Evolutionary conservation across 345 rosid genomes (phyloP).

Genomic region (Toxicodendron radicans): DNA sequence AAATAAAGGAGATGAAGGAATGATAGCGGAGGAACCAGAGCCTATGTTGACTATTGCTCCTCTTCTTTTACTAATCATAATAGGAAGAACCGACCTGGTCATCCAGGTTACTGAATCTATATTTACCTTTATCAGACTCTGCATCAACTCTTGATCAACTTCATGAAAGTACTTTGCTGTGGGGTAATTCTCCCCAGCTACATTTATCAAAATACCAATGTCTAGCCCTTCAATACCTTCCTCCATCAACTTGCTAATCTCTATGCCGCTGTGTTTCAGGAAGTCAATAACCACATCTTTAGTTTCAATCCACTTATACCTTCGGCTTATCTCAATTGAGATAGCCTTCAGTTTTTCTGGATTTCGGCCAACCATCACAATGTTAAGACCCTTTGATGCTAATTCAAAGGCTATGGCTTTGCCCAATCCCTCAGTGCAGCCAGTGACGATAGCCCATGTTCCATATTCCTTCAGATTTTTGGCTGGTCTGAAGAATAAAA

Average conservation of each 20-base stretch:
- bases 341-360: slow-evolving; percentile 35
- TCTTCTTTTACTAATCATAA: slow-evolving; percentile 45
- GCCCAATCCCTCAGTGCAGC: slow-evolving; percentile 52
- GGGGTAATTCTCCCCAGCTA: slow-evolving; percentile 34
- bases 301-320: background rate
- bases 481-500: slow-evolving; percentile 38
- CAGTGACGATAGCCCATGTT: slow-evolving; percentile 49
- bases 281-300: slow-evolving; percentile 34
- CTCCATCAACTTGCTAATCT: slow-evolving; percentile 21
- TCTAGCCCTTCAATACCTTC: slow-evolving; percentile 39
- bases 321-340: slow-evolving; percentile 16
- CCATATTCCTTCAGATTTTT: slow-evolving; percentile 41
- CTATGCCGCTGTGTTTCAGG: slow-evolving; percentile 20
- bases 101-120: slow-evolving; percentile 38
- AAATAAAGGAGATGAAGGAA: slow-evolving; percentile 34
- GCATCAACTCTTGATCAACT: slow-evolving; percentile 34
- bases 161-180: slow-evolving; percentile 40
- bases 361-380: slow-evolving; percentile 41
- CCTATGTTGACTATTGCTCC: slow-evolving; percentile 53
- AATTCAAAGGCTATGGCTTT: slow-evolving; percentile 42
- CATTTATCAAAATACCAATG: slow-evolving; percentile 43
- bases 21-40: slow-evolving; percentile 35
- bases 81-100: slow-evolving; percentile 34
- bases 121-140: slow-evolving; percentile 46
- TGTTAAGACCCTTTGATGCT: slow-evolving; percentile 44